Base-by-base conservation (phyloP, 768 basidiomycete species). In the Leccinum fibrillosum region DNA sequence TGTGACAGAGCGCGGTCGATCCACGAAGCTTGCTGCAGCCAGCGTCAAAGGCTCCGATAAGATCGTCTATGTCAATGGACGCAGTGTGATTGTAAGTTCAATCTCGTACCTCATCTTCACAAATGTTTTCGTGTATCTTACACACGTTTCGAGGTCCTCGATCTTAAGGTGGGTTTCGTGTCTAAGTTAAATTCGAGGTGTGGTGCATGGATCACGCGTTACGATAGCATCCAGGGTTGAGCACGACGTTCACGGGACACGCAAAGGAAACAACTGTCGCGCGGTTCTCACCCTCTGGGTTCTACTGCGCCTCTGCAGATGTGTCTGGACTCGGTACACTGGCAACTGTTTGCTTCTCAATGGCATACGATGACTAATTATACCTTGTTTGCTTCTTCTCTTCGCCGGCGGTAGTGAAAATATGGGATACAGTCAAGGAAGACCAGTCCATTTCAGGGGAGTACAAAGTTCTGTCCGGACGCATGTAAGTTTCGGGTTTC, bases 281-380 rank as follows among this genome's bases (percentile, higher is more conserved):
- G 13, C 85, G 92, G 37, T 83, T 97, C 65, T 94, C 94, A 2
- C 95, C 94, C 0, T 90, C 92, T 2, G 95, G 96, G 26, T 97
- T 87, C 74, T 98, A 98, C 74, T 94, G 91, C 68, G 95, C 96
- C 4, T 96, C 93, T 30, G 96, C 84, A 23, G 95, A 98, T 70
- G 74, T 81, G 4, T 77, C 78, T 30, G 95, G 95, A 42, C 90
- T 84, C 55, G 93, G 93, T 92, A 62, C 56, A 81, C 34, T 30
- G 30, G 30, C 21, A 13, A 21, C 5, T 17, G 4, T 23, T 35
- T 34, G 32, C n/a, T 35, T 35, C 32, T 32, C 32, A 19, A n/a
- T 35, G 30, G 11, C 34, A 49, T 50, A 42, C n/a, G 10, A 35
- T 50, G 17, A 7, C 35, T 56, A 25, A 63, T 17, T 10, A 8